phyloP scores from a whole-genome alignment of 371 early-diverging fungal genomes.

The Nematocida sp. region DNA sequence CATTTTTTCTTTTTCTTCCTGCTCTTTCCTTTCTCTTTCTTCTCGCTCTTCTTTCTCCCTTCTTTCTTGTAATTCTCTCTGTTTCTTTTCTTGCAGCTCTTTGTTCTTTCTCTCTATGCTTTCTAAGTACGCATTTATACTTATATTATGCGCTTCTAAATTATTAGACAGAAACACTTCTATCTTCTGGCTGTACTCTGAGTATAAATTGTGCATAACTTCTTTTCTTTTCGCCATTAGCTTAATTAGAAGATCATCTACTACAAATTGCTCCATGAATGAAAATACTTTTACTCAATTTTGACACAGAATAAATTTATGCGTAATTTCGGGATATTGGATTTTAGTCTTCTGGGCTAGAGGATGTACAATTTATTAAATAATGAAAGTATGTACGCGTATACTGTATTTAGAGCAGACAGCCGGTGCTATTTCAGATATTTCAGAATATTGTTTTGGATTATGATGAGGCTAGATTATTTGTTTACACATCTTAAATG shows the following conservation, averaged over 20 bases:
- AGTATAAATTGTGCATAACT: conserved; percentile 8
- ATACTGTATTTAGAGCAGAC: background rate
- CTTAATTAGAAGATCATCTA: conserved; percentile 49
- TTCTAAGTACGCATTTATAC: conserved; percentile 23
- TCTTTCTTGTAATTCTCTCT: background rate
- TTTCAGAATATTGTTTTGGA: no score
- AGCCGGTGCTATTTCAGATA: background rate
- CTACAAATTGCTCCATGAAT: conserved; percentile 47
- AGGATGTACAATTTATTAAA: background rate
- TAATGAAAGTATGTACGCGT: background rate
- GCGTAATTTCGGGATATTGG: background rate
- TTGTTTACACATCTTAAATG: no score
- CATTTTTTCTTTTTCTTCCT: conserved; percentile 1
- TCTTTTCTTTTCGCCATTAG: conserved; percentile 52
- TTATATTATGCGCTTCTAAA: background rate
- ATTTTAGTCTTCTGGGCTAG: background rate
- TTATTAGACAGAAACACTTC: conserved; percentile 23
- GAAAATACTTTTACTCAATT: conserved; percentile 12
- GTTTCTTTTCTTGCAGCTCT: background rate
- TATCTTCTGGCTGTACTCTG: conserved; percentile 20
- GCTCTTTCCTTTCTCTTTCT: conserved; percentile 1
- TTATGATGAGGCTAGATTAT: no score
- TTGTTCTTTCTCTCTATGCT: conserved; percentile 21
- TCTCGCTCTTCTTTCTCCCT: background rate
- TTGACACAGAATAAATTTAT: conserved; percentile 1